These are phyloP conservation scores for Tuber borchii DNA, from an alignment of 495 filamentous ascomycete species.

Conservation along the genomic window DNA sequence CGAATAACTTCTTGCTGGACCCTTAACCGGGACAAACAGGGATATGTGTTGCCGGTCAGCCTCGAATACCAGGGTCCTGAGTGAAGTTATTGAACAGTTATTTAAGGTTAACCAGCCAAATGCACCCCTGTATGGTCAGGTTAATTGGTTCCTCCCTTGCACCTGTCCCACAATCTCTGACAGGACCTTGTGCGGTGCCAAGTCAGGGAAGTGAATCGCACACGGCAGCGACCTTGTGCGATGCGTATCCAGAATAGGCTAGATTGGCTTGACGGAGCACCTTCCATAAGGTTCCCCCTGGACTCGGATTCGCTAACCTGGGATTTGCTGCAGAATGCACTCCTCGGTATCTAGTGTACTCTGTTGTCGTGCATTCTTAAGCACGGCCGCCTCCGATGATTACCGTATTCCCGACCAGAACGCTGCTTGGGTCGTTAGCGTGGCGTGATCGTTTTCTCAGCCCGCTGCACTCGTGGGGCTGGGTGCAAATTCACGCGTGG, in stretches of 20 bases:
- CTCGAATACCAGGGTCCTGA: too few relatives aligned
- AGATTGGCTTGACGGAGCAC: not conserved
- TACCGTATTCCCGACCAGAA: not conserved
- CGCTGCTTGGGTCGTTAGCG: not conserved
- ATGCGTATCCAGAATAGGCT: too few relatives aligned
- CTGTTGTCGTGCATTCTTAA: not conserved
- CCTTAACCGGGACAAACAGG: too few relatives aligned
- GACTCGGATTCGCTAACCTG: not conserved
- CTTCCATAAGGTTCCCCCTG: not conserved
- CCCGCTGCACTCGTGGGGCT: not conserved
- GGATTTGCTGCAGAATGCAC: not conserved
- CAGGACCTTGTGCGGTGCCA: not conserved
- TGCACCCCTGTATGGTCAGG: too few relatives aligned
- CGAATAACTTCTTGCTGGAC: too few relatives aligned
- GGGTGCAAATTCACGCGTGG: not conserved
- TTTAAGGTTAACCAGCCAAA: too few relatives aligned
- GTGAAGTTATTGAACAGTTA: too few relatives aligned
- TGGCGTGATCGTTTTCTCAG: not conserved
- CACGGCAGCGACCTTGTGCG: not conserved
- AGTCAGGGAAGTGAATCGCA: not conserved
- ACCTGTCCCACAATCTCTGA: too few relatives aligned
- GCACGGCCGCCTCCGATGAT: not conserved
- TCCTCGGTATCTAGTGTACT: not conserved
- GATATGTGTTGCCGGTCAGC: too few relatives aligned
- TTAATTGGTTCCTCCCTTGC: too few relatives aligned